Conservation (phyloP, 371 early-diverging fungal species). For the Mortierella polycephala region DNA sequence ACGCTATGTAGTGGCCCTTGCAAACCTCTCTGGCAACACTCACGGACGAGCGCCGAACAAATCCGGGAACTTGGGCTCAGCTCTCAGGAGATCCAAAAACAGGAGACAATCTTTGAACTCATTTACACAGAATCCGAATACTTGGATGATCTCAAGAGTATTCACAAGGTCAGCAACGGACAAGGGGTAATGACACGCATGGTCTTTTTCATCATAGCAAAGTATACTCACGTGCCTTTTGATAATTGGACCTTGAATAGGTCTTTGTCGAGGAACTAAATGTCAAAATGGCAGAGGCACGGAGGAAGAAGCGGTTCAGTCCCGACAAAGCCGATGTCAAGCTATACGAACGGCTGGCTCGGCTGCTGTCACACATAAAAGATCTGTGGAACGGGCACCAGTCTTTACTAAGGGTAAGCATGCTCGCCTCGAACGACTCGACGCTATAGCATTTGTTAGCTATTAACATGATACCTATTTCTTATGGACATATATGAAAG, state of each 20-base stretch:
- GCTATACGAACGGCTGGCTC: slow-evolving; percentile 37
- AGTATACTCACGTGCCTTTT: too few relatives aligned
- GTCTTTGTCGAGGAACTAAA: slow-evolving; percentile 51
- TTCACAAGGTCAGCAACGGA: slow-evolving; percentile 29
- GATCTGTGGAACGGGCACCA: slow-evolving; percentile 54
- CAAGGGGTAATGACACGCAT: too few relatives aligned
- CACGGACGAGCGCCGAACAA: slow-evolving; percentile 41
- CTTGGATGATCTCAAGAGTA: slow-evolving; percentile 48
- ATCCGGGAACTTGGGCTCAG: slow-evolving; percentile 33
- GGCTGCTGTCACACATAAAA: slow-evolving; percentile 44
- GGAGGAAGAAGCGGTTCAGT: slow-evolving; percentile 39
- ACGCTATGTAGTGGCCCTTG: slow-evolving; percentile 10
- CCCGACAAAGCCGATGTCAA: slow-evolving; percentile 42
- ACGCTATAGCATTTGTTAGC: neutral
- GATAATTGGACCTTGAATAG: slow-evolving; percentile 7
- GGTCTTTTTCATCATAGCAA: too few relatives aligned
- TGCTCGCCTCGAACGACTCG: neutral
- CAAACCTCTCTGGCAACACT: slow-evolving; percentile 51
- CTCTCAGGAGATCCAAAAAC: slow-evolving; percentile 42
- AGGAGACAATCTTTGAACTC: slow-evolving; percentile 53
- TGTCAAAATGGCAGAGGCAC: slow-evolving; percentile 39
- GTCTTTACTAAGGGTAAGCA: slow-evolving; percentile 34
- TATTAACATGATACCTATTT: neutral
- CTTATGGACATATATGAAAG: slow-evolving; percentile 4
- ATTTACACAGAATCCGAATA: slow-evolving; percentile 52